Conservation (phyloP, 345 rosid species). For the Acer campestre region DNA sequence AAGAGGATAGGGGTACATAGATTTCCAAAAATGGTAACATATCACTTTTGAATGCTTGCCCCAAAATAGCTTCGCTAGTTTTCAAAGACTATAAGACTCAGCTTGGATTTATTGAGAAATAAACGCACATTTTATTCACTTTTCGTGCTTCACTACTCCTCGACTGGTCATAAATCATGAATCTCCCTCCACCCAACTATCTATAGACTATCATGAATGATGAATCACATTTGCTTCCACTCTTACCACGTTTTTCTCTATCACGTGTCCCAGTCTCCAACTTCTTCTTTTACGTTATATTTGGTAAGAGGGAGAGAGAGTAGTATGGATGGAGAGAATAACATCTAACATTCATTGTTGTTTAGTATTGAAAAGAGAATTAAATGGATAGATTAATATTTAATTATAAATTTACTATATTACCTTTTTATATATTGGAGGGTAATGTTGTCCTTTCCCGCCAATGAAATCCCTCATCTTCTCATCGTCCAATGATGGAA, state of each 20-base stretch:
- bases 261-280: background rate
- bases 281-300: no score
- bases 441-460: no score
- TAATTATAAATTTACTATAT: no score
- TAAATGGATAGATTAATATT: no score
- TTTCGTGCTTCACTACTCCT: background rate
- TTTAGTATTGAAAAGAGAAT: no score
- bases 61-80: slow-evolving; percentile 10
- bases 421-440: no score
- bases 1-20: background rate
- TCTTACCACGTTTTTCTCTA: slow-evolving; percentile 2
- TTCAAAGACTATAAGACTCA: background rate
- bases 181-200: slow-evolving; percentile 5
- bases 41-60: slow-evolving; percentile 5
- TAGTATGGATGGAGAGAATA: no score
- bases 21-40: background rate
- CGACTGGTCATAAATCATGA: slow-evolving; percentile 9
- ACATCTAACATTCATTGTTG: no score
- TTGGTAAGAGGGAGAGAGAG: no score
- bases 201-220: no score
- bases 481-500: no score
- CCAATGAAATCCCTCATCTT: no score
- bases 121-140: slow-evolving; percentile 36
- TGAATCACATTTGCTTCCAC: background rate
- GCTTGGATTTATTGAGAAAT: slow-evolving; percentile 19